A percentile compares a stretch with the other conserved stretches of the same genome.
Evolutionary conservation across 371 early-diverging fungal genomes (phyloP).

Genomic region (Amoeboaphelidium occidentale): DNA sequence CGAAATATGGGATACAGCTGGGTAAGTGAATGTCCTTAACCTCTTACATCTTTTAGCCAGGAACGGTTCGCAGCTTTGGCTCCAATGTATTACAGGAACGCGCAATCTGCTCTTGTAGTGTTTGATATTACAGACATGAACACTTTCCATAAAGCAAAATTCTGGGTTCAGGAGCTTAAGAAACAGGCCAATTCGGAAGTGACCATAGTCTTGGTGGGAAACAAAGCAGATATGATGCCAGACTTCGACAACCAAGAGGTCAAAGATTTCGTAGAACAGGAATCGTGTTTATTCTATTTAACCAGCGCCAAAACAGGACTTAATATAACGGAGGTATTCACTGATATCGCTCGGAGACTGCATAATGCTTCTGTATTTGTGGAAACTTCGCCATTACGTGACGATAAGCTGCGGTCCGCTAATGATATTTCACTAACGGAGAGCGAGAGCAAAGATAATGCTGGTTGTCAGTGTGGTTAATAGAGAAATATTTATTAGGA

Average conservation of each 20-base stretch:
- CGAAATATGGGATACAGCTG: conserved; percentile 24
- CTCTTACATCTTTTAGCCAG: no score
- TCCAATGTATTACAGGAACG: conserved; percentile 21
- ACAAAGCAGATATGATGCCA: neutral
- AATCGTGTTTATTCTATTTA: conserved; percentile 7
- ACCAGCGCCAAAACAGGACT: conserved; percentile 14
- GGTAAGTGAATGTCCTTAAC: no score
- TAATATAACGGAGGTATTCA: conserved; percentile 10
- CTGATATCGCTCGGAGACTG: neutral
- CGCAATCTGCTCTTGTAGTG: conserved; percentile 16
- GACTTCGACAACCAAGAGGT: neutral
- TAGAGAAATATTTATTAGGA: no score
- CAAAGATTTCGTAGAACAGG: neutral
- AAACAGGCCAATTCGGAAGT: conserved; percentile 2
- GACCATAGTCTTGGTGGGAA: neutral
- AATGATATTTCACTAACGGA: no score
- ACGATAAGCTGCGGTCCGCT: no score
- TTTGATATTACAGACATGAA: neutral
- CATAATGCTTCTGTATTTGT: no score
- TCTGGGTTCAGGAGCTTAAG: neutral
- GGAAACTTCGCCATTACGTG: no score
- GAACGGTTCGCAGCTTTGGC: conserved; percentile 18
- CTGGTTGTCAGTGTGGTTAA: no score
- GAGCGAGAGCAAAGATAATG: no score
- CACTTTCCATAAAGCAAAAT: neutral